A percentile compares a stretch with the other conserved stretches of the same genome.
These are phyloP conservation scores for Globisporangium paddicum DNA, from an alignment of 352 stramenopile species.

Conservation along the genomic window DNA sequence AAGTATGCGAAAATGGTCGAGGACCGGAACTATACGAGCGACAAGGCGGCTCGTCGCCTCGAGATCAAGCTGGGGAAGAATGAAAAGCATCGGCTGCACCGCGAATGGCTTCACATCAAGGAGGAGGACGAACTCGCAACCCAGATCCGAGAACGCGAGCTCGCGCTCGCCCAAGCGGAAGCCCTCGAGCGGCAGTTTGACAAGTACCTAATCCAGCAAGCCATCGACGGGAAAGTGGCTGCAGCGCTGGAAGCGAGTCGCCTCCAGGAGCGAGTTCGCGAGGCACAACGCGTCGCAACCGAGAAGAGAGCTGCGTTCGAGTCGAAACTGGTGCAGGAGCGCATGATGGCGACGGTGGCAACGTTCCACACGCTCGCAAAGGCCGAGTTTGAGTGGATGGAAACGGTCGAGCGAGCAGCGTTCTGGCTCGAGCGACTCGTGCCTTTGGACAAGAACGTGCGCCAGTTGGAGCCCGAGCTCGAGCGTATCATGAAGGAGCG, in stretches of 20 bases:
- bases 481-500: constrained; percentile 39
- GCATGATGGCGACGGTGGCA: constrained; percentile 61
- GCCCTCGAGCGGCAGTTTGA: constrained; percentile 53
- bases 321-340: constrained; percentile 53
- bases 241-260: constrained; percentile 41
- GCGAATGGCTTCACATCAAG: constrained; percentile 66
- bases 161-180: constrained; percentile 33
- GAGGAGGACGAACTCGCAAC: constrained; percentile 56
- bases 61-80: constrained; percentile 82
- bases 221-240: constrained; percentile 38
- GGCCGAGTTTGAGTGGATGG: constrained; percentile 46
- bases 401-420: constrained; percentile 29
- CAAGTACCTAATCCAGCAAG: constrained; percentile 58
- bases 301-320: constrained; percentile 42
- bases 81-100: constrained; percentile 65
- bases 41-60: constrained; percentile 58
- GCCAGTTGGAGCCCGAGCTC: constrained; percentile 34
- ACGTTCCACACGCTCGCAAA: constrained; percentile 31
- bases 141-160: constrained; percentile 50
- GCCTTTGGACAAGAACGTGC: constrained; percentile 26
- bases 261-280: constrained; percentile 33
- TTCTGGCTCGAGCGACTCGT: constrained; percentile 29
- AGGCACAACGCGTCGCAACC: constrained; percentile 39
- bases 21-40: constrained; percentile 50
- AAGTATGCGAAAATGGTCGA: constrained; percentile 72